Percentiles rank a stretch among this genome's conserved stretches.
Conservation (phyloP, 257 asterid genomes). For the Pogostemon cablin region DNA sequence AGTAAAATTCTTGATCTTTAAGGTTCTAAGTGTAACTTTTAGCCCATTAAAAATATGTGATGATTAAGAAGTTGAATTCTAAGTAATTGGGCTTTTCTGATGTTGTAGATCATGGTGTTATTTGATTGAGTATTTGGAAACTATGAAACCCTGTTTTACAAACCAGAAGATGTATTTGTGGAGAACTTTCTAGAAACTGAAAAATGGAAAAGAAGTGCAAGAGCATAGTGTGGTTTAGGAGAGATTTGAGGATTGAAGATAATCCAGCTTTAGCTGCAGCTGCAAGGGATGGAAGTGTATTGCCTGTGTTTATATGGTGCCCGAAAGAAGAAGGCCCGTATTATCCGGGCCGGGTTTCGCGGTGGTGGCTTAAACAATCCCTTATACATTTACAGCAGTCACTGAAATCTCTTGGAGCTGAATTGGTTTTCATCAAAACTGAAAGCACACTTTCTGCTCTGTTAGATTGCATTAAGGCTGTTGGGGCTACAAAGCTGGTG, state of each 20-base stretch:
- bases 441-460: slow-evolving; percentile 72
- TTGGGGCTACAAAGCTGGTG: slow-evolving; percentile 79
- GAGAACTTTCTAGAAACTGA: background rate
- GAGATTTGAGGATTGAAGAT: slow-evolving; percentile 93
- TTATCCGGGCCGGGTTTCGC: slow-evolving; percentile 86
- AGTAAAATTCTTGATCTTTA: background rate
- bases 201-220: slow-evolving; percentile 63
- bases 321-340: slow-evolving; percentile 84
- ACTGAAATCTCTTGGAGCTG: slow-evolving; percentile 81
- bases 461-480: slow-evolving; percentile 57
- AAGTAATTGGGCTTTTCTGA: slow-evolving; percentile 8
- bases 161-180: background rate
- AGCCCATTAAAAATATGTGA: background rate
- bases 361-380: slow-evolving; percentile 98
- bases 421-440: slow-evolving; percentile 65
- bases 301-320: slow-evolving; percentile 90
- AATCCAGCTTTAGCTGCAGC: slow-evolving; percentile 94
- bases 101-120: background rate
- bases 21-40: background rate
- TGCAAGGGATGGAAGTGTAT: slow-evolving; percentile 69
- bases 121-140: background rate
- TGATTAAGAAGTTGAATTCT: slow-evolving; percentile 3
- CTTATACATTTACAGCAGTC: slow-evolving; percentile 73
- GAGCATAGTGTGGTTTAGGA: slow-evolving; percentile 92
- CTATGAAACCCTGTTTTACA: background rate